These are phyloP conservation scores for Hyaloscypha finlandica DNA, from an alignment of 495 filamentous ascomycete genomes.

Conservation along the genomic window DNA sequence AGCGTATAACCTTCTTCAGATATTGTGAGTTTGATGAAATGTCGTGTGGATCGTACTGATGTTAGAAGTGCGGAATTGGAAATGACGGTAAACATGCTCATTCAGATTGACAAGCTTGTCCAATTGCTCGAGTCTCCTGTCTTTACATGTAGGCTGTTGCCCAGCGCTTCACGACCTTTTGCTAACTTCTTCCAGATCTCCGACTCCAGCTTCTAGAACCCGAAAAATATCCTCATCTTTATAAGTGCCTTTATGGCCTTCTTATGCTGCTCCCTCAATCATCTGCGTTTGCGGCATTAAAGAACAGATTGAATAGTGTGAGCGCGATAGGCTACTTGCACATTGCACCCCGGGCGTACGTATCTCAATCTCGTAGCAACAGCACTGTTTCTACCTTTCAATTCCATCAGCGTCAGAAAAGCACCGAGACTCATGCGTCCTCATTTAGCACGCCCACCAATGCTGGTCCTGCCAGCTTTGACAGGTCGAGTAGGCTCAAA, in stretches of 20 bases:
- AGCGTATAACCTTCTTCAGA: conserved; percentile 93
- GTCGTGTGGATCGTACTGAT: conserved; percentile 38
- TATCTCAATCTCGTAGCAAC: conserved; percentile 44
- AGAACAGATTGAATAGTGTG: conserved; percentile 95
- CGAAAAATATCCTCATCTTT: conserved; percentile 91
- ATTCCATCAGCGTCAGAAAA: conserved; percentile 34
- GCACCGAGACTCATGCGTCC: conserved; percentile 32
- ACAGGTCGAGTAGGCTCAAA: conserved; percentile 82
- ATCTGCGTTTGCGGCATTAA: conserved; percentile 93
- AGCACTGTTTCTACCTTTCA: conserved; percentile 41
- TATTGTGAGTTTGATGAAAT: conserved; percentile 66
- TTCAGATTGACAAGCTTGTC: conserved; percentile 98
- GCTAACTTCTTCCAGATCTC: conserved; percentile 60
- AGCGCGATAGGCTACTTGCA: conserved; percentile 96
- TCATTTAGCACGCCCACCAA: conserved; percentile 47
- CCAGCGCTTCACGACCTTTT: neutral
- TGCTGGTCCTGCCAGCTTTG: conserved; percentile 57
- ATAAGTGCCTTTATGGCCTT: conserved; percentile 97
- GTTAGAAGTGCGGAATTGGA: conserved; percentile 82
- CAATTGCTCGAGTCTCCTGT: conserved; percentile 97
- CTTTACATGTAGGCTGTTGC: conserved; percentile 74
- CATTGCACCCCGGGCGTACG: conserved; percentile 78
- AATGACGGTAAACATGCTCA: conserved; percentile 98
- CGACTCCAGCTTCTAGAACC: conserved; percentile 97
- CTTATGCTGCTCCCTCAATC: conserved; percentile 98